Conservation (phyloP, 1,139 yeast species). For the Debaryomyces coudertii region DNA sequence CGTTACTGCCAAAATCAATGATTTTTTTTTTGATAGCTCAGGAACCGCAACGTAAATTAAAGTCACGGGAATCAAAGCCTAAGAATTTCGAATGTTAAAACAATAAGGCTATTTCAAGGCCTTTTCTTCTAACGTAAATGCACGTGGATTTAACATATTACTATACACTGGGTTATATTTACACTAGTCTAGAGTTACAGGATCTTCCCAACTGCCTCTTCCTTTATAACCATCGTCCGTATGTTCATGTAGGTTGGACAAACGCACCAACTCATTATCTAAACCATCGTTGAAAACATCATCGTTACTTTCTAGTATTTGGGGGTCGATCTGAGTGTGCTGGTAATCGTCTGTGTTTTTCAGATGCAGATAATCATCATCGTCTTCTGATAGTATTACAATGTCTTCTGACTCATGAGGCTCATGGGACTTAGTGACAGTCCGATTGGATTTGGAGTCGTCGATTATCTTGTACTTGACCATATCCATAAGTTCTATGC, state of each 20-base stretch:
- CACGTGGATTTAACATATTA: not conserved
- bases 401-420: constrained; percentile 24
- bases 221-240: constrained; percentile 20
- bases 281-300: constrained; percentile 28
- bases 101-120: not conserved
- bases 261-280: constrained; percentile 22
- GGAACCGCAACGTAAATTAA: constrained; percentile 10
- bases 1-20: not conserved
- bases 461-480: constrained; percentile 40
- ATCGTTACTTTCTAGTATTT: constrained; percentile 12
- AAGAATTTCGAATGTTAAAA: not conserved
- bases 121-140: not conserved
- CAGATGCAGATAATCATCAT: constrained; percentile 19
- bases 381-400: constrained; percentile 34
- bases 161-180: not conserved
- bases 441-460: constrained; percentile 17
- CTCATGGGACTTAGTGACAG: constrained; percentile 10
- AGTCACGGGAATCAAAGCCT: constrained; percentile 3
- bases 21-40: constrained; percentile 3
- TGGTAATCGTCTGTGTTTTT: not conserved
- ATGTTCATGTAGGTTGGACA: constrained; percentile 11
- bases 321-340: not conserved
- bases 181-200: constrained; percentile 32
- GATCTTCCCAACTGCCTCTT: constrained; percentile 46
- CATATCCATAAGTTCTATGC: constrained; percentile 43